These are phyloP conservation scores for Beauveria rudraprayagi DNA, from an alignment of 2,329 filamentous ascomycete species.

Conservation along the genomic window DNA sequence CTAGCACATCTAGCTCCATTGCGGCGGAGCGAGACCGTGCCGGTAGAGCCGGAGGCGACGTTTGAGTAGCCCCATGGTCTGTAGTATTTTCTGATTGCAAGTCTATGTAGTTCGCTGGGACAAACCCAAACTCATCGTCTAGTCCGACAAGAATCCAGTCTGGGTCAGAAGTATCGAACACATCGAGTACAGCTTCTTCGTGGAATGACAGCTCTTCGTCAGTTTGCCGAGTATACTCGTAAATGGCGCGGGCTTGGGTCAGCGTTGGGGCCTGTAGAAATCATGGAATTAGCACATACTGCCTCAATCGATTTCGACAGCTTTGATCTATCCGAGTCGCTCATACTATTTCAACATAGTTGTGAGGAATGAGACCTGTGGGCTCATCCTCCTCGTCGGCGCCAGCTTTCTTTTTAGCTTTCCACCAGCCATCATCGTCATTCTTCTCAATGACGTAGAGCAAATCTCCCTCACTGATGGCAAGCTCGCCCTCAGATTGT, in stretches of 20 bases:
- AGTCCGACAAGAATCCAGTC: conserved; percentile 93
- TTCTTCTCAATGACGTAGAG: conserved; percentile 84
- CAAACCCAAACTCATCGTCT: conserved; percentile 84
- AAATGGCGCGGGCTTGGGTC: conserved; percentile 79
- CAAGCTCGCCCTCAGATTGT: conserved; percentile 77
- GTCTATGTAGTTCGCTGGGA: conserved; percentile 93
- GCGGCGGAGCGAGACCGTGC: conserved; percentile 29
- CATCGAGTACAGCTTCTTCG: conserved; percentile 73
- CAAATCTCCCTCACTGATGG: conserved; percentile 77
- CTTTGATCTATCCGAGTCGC: background rate
- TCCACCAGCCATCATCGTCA: conserved; percentile 81
- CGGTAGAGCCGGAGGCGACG: conserved; percentile 36
- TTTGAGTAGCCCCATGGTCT: conserved; percentile 28
- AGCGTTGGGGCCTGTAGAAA: conserved; percentile 51
- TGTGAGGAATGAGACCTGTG: conserved; percentile 81
- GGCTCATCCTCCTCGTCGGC: conserved; percentile 85
- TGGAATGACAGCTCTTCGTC: conserved; percentile 96
- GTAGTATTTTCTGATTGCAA: conserved; percentile 42
- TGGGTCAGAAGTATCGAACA: conserved; percentile 85
- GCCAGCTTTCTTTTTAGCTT: conserved; percentile 81
- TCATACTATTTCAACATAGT: conserved; percentile 83
- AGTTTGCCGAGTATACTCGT: conserved; percentile 93
- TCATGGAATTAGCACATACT: conserved; percentile 9
- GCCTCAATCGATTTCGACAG: background rate
- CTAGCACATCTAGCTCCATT: conserved; percentile 26